Evolutionary conservation across 2,329 filamentous ascomycete species (phyloP).

Genomic region (Fusarium euwallaceae): DNA sequence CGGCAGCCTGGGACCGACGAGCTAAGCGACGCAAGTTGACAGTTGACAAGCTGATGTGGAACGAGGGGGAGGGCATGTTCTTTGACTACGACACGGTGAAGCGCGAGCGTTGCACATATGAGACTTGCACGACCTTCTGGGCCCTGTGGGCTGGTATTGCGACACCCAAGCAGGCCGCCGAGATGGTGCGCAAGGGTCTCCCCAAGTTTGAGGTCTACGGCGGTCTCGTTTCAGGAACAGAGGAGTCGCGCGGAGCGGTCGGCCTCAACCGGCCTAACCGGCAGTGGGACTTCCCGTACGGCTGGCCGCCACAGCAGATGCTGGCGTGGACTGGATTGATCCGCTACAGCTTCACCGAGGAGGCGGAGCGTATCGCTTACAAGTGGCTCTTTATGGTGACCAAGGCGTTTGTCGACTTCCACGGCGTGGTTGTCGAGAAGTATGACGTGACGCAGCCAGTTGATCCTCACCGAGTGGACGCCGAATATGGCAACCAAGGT

Average conservation of each 20-base stretch:
- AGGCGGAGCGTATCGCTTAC: constrained; percentile 90
- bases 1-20: constrained; percentile 89
- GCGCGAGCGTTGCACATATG: constrained; percentile 85
- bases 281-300: constrained; percentile 98
- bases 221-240: constrained; percentile 89
- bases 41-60: constrained; percentile 96
- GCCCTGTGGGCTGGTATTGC: constrained; percentile 95
- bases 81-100: constrained; percentile 95
- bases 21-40: constrained; percentile 85
- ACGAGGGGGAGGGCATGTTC: constrained; percentile 92
- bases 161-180: constrained; percentile 86
- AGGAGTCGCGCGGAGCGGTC: constrained; percentile 85
- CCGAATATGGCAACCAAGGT: constrained; percentile 98
- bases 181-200: constrained; percentile 83
- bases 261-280: constrained; percentile 89
- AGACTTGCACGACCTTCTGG: constrained; percentile 96
- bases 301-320: constrained; percentile 99
- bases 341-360: constrained; percentile 91
- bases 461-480: constrained; percentile 93
- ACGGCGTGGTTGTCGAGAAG: constrained; percentile 98
- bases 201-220: constrained; percentile 91
- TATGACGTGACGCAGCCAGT: constrained; percentile 94
- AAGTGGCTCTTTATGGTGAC: constrained; percentile 99
- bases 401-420: constrained; percentile 98
- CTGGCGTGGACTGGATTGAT: constrained; percentile 94